Evolutionary conservation across 805 yeast genomes (phyloP).

Genomic region (Kockiozyma suomiensis): DNA sequence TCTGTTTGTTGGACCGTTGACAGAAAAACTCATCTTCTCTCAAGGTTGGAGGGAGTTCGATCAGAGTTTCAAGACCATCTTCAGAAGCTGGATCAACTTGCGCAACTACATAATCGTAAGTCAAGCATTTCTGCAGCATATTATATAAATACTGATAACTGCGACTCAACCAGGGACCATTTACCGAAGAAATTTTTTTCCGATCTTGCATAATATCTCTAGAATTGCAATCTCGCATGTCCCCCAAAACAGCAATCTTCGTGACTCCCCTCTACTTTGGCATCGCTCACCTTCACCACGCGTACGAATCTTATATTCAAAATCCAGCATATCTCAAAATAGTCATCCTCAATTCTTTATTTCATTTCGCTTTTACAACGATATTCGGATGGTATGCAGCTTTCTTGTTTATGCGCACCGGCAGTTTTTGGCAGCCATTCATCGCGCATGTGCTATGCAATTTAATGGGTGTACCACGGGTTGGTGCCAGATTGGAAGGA

Average conservation of each 20-base stretch:
- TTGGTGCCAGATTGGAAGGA: slow-evolving; percentile 21
- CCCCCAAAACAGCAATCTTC: slow-evolving; percentile 38
- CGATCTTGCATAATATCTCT: slow-evolving; percentile 51
- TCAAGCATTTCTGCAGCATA: neutral
- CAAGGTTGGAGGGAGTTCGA: slow-evolving; percentile 23
- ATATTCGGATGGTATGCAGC: slow-evolving; percentile 72
- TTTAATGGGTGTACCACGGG: slow-evolving; percentile 64
- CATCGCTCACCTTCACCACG: slow-evolving; percentile 79
- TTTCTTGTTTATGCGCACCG: slow-evolving; percentile 54
- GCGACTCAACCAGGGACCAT: slow-evolving; percentile 54
- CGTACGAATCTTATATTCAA: slow-evolving; percentile 48
- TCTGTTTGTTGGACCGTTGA: slow-evolving; percentile 55
- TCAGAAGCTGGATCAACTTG: slow-evolving; percentile 17
- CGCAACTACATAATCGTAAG: slow-evolving; percentile 32
- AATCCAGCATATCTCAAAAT: slow-evolving; percentile 37
- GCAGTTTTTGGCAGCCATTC: slow-evolving; percentile 59
- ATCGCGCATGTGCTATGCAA: slow-evolving; percentile 70
- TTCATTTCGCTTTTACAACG: slow-evolving; percentile 68
- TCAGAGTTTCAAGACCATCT: neutral
- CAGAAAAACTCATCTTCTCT: slow-evolving; percentile 43
- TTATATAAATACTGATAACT: neutral
- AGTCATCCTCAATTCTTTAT: slow-evolving; percentile 46
- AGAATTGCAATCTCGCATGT: slow-evolving; percentile 37
- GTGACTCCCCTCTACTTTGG: slow-evolving; percentile 70
- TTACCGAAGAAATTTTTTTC: slow-evolving; percentile 76